These are phyloP conservation scores for Fonsecaea monophora DNA, from an alignment of 2,329 filamentous ascomycete species.

Conservation along the genomic window DNA sequence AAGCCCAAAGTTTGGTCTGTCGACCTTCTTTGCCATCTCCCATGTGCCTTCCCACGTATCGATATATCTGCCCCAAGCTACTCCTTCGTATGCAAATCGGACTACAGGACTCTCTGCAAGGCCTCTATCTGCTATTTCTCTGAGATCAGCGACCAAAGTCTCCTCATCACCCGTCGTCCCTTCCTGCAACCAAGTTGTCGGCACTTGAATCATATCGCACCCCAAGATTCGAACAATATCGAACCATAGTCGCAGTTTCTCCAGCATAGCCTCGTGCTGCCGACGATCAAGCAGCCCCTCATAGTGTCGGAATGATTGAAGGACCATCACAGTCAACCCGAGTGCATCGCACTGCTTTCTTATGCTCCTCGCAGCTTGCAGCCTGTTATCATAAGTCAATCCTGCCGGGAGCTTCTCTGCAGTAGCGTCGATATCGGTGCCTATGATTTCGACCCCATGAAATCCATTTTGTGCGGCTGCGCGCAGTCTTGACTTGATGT, in stretches of 20 bases:
- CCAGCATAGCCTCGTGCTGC: slow-evolving; percentile 64
- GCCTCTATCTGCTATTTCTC: slow-evolving; percentile 54
- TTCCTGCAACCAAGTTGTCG: slow-evolving; percentile 69
- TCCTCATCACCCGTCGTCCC: slow-evolving; percentile 57
- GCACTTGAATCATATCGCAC: slow-evolving; percentile 75
- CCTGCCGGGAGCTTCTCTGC: slow-evolving; percentile 8
- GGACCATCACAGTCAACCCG: slow-evolving; percentile 50
- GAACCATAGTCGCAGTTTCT: slow-evolving; percentile 73
- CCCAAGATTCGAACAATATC: slow-evolving; percentile 67
- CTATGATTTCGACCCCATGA: slow-evolving; percentile 18
- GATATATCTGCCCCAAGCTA: slow-evolving; percentile 72
- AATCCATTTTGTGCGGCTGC: slow-evolving; percentile 21
- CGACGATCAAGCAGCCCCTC: slow-evolving; percentile 72
- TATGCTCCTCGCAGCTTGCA: slow-evolving; percentile 15
- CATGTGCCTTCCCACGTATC: slow-evolving; percentile 76
- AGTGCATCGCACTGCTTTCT: slow-evolving; percentile 15
- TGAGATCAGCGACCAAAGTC: slow-evolving; percentile 12
- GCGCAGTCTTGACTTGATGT: slow-evolving; percentile 3
- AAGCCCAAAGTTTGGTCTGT: slow-evolving; percentile 74
- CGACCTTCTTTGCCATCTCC: slow-evolving; percentile 69
- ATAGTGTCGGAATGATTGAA: slow-evolving; percentile 72
- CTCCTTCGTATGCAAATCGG: slow-evolving; percentile 73
- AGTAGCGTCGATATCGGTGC: slow-evolving; percentile 14
- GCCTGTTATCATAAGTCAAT: neutral
- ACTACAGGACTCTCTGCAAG: slow-evolving; percentile 67